Evolutionary conservation across 1,284 basidiomycete genomes (phyloP), one percentile per base, ranked within the genome.

Genomic region (Puccinia polysora): DNA sequence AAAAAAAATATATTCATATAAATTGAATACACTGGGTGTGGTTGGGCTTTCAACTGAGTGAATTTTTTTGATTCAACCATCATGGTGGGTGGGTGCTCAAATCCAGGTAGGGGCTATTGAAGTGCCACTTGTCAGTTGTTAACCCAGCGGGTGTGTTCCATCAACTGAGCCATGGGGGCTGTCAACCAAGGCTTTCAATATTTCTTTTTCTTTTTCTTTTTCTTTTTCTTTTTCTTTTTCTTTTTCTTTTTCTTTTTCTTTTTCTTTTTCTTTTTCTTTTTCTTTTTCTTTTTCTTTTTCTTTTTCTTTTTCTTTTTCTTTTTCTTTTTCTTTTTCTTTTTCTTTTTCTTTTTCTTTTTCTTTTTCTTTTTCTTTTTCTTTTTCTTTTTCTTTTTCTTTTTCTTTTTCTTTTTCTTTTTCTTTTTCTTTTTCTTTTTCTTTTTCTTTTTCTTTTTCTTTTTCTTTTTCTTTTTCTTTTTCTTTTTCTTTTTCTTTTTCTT

Each of bases 231-330:
- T 43, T 43, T 43, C 40, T 18, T 18, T 43, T 43, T 8, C 8
- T 43, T 8, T 8, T 43, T 8, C 8, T 43, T 43, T 8, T 8
- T 43, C 18, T 43, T 43, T 43, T 43, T 43, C 18, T 8, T 18
- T 43, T 43, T 43, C 18, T 8, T 43, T 43, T 43, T 43, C 18
- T 43, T 8, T 8, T 43, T 43, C 18, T 8, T 43, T 8, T 43
- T 53, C 20, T 28, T 53, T 28, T 53, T 53, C 20, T 53, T 53
- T 20, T n/a, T 20, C 20, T 53, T 53, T 28, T 53, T 53, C 20
- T 23, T 53, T n/a, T 53, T 53, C 20, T n/a, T 28, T 53, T 28
- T 23, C 20, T 53, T 53, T 7, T 53, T 53, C 7, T 10, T 10
- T 28, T 7, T 53, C 10, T 53, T 8, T 28, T 53, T 53, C 8